Evolutionary conservation across 352 stramenopile genomes (phyloP).

Genomic region (Globisporangium acanthophoron): DNA sequence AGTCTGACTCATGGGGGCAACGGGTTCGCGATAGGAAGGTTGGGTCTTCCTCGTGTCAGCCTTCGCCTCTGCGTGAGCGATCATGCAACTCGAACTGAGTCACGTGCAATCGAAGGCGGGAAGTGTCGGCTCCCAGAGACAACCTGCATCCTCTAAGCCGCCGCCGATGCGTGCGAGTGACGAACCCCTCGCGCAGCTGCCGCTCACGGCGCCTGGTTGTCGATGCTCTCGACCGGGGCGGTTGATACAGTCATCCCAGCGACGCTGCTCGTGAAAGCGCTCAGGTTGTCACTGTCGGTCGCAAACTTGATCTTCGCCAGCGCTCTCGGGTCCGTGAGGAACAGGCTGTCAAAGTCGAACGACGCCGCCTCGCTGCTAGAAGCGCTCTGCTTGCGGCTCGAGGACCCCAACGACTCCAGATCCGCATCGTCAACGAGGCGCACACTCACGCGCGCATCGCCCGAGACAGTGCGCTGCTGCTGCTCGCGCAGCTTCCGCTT

Average conservation of each 20-base stretch:
- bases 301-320: neutral
- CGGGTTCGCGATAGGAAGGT: too few relatives aligned
- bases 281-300: neutral
- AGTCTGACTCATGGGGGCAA: too few relatives aligned
- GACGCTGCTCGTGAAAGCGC: neutral
- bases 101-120: too few relatives aligned
- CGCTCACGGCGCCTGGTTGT: neutral
- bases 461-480: neutral
- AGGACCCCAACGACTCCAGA: neutral
- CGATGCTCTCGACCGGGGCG: neutral
- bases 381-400: neutral
- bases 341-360: neutral
- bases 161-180: too few relatives aligned
- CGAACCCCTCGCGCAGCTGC: too few relatives aligned
- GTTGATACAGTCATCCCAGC: neutral
- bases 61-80: too few relatives aligned
- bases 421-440: neutral
- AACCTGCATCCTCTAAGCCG: too few relatives aligned
- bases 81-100: too few relatives aligned
- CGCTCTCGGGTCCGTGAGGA: neutral
- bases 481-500: slow-evolving; percentile 36
- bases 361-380: neutral
- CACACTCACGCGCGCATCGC: neutral
- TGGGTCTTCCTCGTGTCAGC: too few relatives aligned
- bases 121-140: too few relatives aligned